These are phyloP conservation scores for Aspergillus sp. DNA, from an alignment of 2,329 filamentous ascomycete species.

Conservation along the genomic window DNA sequence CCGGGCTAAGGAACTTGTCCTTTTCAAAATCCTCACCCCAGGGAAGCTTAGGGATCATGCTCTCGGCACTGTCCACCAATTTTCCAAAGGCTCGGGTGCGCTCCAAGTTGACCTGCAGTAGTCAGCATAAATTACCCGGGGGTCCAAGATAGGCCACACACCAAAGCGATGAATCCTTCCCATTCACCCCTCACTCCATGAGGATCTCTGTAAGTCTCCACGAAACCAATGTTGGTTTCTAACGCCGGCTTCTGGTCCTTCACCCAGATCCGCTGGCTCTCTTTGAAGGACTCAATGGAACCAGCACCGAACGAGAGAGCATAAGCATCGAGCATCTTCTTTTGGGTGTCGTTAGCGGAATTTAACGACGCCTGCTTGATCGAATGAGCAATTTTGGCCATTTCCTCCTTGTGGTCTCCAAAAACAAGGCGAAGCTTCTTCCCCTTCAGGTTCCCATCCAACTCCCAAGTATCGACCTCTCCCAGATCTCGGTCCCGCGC, in stretches of 20 bases:
- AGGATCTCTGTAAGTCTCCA: slow-evolving; percentile 78
- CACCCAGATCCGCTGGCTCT: slow-evolving; percentile 74
- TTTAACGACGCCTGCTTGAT: slow-evolving; percentile 61
- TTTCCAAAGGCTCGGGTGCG: slow-evolving; percentile 80
- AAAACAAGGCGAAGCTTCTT: slow-evolving; percentile 64
- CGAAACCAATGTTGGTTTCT: slow-evolving; percentile 74
- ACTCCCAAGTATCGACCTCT: slow-evolving; percentile 52
- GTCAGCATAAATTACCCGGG: slow-evolving; percentile 18
- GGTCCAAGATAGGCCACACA: slow-evolving; percentile 13
- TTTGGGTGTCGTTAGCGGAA: slow-evolving; percentile 65
- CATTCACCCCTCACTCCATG: slow-evolving; percentile 74
- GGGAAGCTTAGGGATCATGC: slow-evolving; percentile 79
- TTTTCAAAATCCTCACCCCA: slow-evolving; percentile 90
- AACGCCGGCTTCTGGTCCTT: slow-evolving; percentile 72
- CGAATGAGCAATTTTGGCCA: slow-evolving; percentile 58
- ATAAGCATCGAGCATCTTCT: slow-evolving; percentile 64
- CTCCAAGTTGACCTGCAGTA: slow-evolving; percentile 64
- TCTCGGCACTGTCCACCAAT: slow-evolving; percentile 71
- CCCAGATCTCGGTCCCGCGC: slow-evolving; percentile 59
- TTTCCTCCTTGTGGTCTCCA: slow-evolving; percentile 65
- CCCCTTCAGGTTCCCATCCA: slow-evolving; percentile 55
- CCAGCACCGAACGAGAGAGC: slow-evolving; percentile 66
- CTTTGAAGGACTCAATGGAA: slow-evolving; percentile 68
- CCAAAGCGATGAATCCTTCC: slow-evolving; percentile 70
- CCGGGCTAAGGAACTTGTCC: slow-evolving; percentile 87